Conservation (phyloP, 1,139 yeast species). For the Suhomyces taliae region DNA sequence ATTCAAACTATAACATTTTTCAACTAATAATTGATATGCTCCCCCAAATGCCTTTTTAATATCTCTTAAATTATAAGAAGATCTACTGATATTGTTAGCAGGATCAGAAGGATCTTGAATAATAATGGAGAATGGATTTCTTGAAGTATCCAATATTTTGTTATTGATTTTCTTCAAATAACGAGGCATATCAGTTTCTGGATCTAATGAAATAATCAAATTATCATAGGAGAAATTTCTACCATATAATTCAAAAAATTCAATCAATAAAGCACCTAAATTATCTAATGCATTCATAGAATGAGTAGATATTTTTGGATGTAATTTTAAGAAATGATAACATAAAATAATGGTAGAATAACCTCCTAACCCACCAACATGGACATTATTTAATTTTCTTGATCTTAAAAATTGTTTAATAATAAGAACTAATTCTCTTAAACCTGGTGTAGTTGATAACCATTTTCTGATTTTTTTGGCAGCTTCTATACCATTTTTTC, state of each 20-base stretch:
- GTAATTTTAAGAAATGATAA: slow-evolving; percentile 75
- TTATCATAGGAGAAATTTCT: slow-evolving; percentile 84
- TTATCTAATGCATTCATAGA: slow-evolving; percentile 71
- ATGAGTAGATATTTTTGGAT: slow-evolving; percentile 72
- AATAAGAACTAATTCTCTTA: slow-evolving; percentile 80
- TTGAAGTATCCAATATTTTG: slow-evolving; percentile 52
- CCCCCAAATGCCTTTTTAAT: slow-evolving; percentile 88
- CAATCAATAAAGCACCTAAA: slow-evolving; percentile 84
- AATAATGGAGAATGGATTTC: slow-evolving; percentile 65
- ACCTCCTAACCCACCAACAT: slow-evolving; percentile 95
- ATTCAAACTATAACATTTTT: slow-evolving; percentile 61
- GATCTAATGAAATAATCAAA: slow-evolving; percentile 63
- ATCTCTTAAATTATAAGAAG: slow-evolving; percentile 79
- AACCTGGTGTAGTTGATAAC: slow-evolving; percentile 73
- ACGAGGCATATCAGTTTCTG: slow-evolving; percentile 46
- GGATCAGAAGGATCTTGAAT: slow-evolving; percentile 91
- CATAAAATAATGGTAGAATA: slow-evolving; percentile 87
- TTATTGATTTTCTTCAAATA: slow-evolving; percentile 61
- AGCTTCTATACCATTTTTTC: slow-evolving; percentile 82
- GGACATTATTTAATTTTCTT: slow-evolving; percentile 84
- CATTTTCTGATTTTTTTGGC: slow-evolving; percentile 78
- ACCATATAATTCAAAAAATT: slow-evolving; percentile 95
- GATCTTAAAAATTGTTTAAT: slow-evolving; percentile 85
- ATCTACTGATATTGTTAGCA: slow-evolving; percentile 78
- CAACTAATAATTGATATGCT: slow-evolving; percentile 78